Conservation (phyloP, 2,329 filamentous ascomycete genomes). For the Fusarium illudens region DNA sequence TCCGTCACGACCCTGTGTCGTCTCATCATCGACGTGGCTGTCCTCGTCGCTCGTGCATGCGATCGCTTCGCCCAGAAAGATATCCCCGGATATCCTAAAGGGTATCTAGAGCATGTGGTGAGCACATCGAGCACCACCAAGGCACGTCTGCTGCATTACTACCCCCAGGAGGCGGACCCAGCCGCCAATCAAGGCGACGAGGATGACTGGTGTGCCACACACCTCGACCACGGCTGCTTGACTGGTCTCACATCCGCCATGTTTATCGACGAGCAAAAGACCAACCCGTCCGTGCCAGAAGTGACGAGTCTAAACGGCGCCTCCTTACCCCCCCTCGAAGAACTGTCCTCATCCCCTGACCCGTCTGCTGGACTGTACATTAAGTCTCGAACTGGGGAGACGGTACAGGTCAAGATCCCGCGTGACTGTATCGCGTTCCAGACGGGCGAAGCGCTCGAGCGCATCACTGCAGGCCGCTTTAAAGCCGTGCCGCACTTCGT, state of each 20-base stretch:
- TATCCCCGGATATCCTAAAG: constrained; percentile 76
- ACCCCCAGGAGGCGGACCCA: constrained; percentile 65
- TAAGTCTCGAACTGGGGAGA: constrained; percentile 80
- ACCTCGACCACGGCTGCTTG: constrained; percentile 91
- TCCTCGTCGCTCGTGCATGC: constrained; percentile 88
- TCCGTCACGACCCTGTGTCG: constrained; percentile 79
- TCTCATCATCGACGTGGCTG: constrained; percentile 88
- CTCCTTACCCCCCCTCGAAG: constrained; percentile 64
- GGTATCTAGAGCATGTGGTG: constrained; percentile 89
- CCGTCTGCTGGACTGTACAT: constrained; percentile 92
- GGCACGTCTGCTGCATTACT: constrained; percentile 92
- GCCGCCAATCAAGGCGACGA: constrained; percentile 58
- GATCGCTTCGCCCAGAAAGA: constrained; percentile 84
- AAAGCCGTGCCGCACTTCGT: constrained; percentile 97
- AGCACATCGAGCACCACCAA: constrained; percentile 88
- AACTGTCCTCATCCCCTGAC: constrained; percentile 81
- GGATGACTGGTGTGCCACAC: constrained; percentile 94
- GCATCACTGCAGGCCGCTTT: constrained; percentile 91
- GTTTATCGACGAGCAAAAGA: constrained; percentile 82
- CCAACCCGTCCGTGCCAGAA: constrained; percentile 48
- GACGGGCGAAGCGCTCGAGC: constrained; percentile 89
- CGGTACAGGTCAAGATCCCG: constrained; percentile 92
- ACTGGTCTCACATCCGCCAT: constrained; percentile 95
- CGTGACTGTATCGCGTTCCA: constrained; percentile 94
- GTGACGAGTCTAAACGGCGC: constrained; percentile 35